Conservation (phyloP, 164 flowering plant genomes). For the Dillenia turbinata region DNA sequence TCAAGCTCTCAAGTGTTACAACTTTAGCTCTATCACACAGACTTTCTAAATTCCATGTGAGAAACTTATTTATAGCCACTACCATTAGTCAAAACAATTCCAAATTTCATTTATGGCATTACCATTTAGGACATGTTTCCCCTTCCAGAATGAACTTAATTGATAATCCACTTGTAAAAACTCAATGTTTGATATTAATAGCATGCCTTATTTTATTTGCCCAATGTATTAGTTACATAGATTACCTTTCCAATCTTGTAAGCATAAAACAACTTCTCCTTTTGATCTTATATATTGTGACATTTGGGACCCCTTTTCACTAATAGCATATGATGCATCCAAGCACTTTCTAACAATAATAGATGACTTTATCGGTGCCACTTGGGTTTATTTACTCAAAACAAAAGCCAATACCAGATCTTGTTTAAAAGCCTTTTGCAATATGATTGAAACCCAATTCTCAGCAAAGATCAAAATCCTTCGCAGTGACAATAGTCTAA, state of each 20-base stretch:
- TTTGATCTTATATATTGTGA: constrained; percentile 6
- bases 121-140: too few relatives aligned
- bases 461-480: background rate
- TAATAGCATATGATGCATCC: background rate
- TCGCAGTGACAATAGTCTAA: background rate
- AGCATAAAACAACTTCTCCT: background rate
- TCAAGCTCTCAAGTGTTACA: background rate
- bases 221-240: background rate
- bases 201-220: background rate
- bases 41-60: background rate
- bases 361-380: background rate
- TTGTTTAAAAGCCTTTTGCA: background rate
- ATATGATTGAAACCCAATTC: background rate
- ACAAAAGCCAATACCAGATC: background rate
- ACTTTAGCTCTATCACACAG: background rate
- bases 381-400: background rate
- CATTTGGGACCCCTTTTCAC: background rate
- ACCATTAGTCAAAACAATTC: background rate
- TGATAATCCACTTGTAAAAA: background rate
- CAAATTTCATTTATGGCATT: background rate
- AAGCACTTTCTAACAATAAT: constrained; percentile 1
- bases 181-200: background rate
- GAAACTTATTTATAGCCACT: background rate
- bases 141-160: background rate
- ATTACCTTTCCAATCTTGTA: background rate